Base-by-base conservation (phyloP, 1,284 basidiomycete species). In the Meira nashicola region DNA sequence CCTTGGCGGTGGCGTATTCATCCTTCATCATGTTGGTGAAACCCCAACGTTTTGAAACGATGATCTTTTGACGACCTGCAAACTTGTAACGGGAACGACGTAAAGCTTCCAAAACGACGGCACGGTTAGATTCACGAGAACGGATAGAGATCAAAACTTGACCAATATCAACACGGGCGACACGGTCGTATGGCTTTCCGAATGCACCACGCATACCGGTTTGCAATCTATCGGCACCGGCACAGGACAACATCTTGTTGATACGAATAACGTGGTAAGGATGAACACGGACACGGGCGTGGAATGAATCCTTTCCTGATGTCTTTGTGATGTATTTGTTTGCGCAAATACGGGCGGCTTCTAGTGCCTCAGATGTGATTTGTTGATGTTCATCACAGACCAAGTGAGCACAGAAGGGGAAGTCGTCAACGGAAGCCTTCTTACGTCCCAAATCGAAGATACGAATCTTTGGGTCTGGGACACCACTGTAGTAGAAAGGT, bases 181-280 rank as follows among this genome's bases (percentile, higher is more conserved):
- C 91, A 39, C 87, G 90, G 70, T 92, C 94, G 82, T 95, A 97
- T 54, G 94, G 93, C 84, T 97, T 96, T 77, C 94, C 94, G 92
- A 93, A 98, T 64, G 94, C 94, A 76, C 94, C 94, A 83, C 94
- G 91, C 94, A 98, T 97, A 82, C 94, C 94, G 62, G 94, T 95
- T 82, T 97, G 93, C 73, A 78, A 73, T 64, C 90, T 90, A 92
- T 97, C 94, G 77, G 94, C 93, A 80, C 94, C 94, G 74, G 94
- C 94, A 81, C 94, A 96, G 64, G 89, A 91, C 85, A 97, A 90
- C 90, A 96, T 97, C 88, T 98, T 98, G 90, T 98, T 96, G 88
- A 96, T 97, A 73, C 94, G 90, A 82, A 98, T 83, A 73, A 97
- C 91, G 82, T 97, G 94, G 91, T 89, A 96, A 64, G 94, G 94